Base-by-base conservation (phyloP, 768 basidiomycete species). In the Gloeopeniophorella convolvens region DNA sequence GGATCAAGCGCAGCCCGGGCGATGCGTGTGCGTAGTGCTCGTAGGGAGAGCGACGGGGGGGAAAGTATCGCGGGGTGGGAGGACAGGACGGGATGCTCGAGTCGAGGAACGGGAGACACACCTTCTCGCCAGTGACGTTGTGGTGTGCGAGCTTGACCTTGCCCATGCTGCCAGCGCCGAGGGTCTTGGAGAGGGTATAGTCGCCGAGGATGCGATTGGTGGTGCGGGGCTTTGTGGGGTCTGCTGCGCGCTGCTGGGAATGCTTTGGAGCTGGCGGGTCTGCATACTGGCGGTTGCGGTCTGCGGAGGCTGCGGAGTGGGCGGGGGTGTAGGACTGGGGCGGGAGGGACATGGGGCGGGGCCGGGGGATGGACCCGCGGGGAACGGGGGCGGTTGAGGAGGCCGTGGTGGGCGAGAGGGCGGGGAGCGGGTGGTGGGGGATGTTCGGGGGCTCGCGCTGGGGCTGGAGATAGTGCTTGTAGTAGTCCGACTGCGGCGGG, bases 131-230 rank as follows among this genome's bases (percentile, higher is more conserved):
- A 1, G 90, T 88, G 56, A 82, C 63, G 54, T 85, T 87, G 67
- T 94, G 90, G 16, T 85, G 85, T 3, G 91, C 95, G 10, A 98
- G 79, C 73, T 97, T 99, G 62, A 99, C 95, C 68, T 97, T 97
- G 58, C 95, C 95, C 95, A 99, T 99, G 65, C 89, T 92, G 31
- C 95, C 95, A 18, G 94, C 95, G 21, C 95, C 95, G 34, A 99
- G 77, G 4, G 95, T 96, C 77, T 97, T 98, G 63, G 88, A 88
- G 59, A 99, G 79, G 53, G 89, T 89, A 72, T 96, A 99, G 65
- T 97, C 92, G 27, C 94, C 95, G 13, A 99, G 73, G 51, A 90
- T 74, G 67, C 85, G 69, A 59, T 71, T 69, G 34, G 66, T 65
- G 35, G 65, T 62, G 42, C 67, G 60, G 31, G 61, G 41, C 48